Evolutionary conservation across 495 filamentous ascomycete genomes (phyloP).

Genomic region (Bryoglossum gracile): DNA sequence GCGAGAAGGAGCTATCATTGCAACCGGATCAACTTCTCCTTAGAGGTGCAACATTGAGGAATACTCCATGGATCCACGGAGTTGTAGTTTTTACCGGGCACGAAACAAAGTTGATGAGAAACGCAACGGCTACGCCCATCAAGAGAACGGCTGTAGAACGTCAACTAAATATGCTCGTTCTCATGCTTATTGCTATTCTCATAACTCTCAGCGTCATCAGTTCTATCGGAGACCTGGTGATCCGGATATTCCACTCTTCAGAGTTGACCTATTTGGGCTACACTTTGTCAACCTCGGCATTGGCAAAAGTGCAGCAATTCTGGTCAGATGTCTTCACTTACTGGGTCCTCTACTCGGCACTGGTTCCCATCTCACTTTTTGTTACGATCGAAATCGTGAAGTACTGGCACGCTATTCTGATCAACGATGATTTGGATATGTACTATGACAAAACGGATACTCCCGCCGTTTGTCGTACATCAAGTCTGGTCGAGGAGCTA

Average conservation of each 20-base stretch:
- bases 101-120: constrained; percentile 98
- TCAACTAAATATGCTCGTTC: constrained; percentile 86
- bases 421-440: constrained; percentile 95
- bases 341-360: constrained; percentile 96
- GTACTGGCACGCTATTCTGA: constrained; percentile 93
- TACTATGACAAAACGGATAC: constrained; percentile 96
- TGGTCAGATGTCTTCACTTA: constrained; percentile 95
- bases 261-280: constrained; percentile 68
- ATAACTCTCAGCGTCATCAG: constrained; percentile 78
- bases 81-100: constrained; percentile 97
- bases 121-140: constrained; percentile 94
- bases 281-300: constrained; percentile 32
- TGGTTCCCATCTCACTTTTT: constrained; percentile 96
- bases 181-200: constrained; percentile 82
- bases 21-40: constrained; percentile 72
- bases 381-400: constrained; percentile 98
- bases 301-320: constrained; percentile 66
- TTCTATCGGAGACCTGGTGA: constrained; percentile 83
- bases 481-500: constrained; percentile 91
- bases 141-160: constrained; percentile 94
- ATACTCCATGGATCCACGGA: constrained; percentile 97
- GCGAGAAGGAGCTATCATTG: constrained; percentile 87
- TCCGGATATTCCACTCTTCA: constrained; percentile 50
- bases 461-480: constrained; percentile 90
- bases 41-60: constrained; percentile 87